Evolutionary conservation across 768 basidiomycete genomes (phyloP).

Genomic region (Hygrophorus russula): DNA sequence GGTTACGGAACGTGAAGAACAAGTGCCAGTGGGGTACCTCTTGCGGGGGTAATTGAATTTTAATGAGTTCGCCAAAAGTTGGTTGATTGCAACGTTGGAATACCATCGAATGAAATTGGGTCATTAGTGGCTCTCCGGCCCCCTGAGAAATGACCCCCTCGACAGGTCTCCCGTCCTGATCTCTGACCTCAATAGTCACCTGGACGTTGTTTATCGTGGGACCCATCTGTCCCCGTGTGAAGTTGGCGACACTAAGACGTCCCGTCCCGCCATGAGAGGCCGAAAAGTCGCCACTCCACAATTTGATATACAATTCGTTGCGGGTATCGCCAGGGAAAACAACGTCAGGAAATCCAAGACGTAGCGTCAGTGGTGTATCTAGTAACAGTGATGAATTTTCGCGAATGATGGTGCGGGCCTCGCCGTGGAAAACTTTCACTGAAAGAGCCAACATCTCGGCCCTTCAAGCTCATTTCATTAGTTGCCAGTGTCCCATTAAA

Average conservation of each 20-base stretch:
- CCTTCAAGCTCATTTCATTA: conserved; percentile 24
- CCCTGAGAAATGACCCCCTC: conserved; percentile 73
- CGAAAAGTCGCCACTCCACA: conserved; percentile 88
- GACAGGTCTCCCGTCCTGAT: conserved; percentile 54
- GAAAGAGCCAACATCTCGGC: conserved; percentile 83
- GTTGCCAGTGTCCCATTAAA: neutral
- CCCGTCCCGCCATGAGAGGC: conserved; percentile 35
- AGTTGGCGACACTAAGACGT: conserved; percentile 48
- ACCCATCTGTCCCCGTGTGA: conserved; percentile 48
- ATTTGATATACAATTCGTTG: conserved; percentile 92
- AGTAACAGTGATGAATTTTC: conserved; percentile 81
- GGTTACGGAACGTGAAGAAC: conserved; percentile 89
- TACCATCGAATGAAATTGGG: conserved; percentile 83
- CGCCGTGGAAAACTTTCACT: conserved; percentile 82
- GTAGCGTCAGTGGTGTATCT: conserved; percentile 70
- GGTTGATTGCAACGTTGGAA: conserved; percentile 83
- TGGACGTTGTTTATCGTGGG: conserved; percentile 63
- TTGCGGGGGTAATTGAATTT: conserved; percentile 63
- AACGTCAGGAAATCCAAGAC: conserved; percentile 92
- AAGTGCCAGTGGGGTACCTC: conserved; percentile 75
- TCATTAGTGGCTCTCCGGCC: conserved; percentile 70
- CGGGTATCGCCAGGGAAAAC: conserved; percentile 89
- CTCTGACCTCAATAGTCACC: conserved; percentile 81
- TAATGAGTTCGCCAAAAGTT: conserved; percentile 89
- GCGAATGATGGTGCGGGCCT: conserved; percentile 56